Conservation (phyloP, 306 rosid species). For the Begonia loranthoides region DNA sequence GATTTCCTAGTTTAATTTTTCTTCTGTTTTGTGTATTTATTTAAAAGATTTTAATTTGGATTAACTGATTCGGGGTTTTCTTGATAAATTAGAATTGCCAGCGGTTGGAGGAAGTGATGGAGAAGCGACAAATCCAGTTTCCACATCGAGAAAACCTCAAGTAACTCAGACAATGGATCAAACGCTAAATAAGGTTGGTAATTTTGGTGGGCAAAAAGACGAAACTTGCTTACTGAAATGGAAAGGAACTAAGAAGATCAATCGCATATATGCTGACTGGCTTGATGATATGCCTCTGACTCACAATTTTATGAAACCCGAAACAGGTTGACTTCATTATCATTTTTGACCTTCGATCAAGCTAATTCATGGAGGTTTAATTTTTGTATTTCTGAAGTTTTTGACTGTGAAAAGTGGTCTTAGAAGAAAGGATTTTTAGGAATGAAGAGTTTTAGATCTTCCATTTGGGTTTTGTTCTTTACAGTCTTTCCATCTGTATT, state of each 20-base stretch:
- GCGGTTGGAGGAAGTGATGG: slow-evolving; percentile 36
- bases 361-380: no score
- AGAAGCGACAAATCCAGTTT: slow-evolving; percentile 19
- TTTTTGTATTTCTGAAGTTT: neutral
- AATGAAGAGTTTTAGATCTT: no score
- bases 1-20: neutral
- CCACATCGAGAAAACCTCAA: slow-evolving; percentile 15
- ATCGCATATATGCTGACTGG: slow-evolving; percentile 86
- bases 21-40: neutral
- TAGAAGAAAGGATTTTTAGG: no score
- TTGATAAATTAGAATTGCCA: slow-evolving; percentile 50
- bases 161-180: slow-evolving; percentile 27
- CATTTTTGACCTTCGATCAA: no score
- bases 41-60: neutral
- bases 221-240: slow-evolving; percentile 43
- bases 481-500: no score
- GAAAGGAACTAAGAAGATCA: slow-evolving; percentile 66
- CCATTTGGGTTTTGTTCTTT: no score
- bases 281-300: slow-evolving; percentile 59
- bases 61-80: slow-evolving; percentile 6
- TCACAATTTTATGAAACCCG: neutral
- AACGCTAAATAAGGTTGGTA: slow-evolving; percentile 15
- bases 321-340: no score
- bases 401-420: neutral
- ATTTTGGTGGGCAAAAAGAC: slow-evolving; percentile 19